Conservation (phyloP, 2,329 filamentous ascomycete species). For the Ophiobolus disseminans region DNA sequence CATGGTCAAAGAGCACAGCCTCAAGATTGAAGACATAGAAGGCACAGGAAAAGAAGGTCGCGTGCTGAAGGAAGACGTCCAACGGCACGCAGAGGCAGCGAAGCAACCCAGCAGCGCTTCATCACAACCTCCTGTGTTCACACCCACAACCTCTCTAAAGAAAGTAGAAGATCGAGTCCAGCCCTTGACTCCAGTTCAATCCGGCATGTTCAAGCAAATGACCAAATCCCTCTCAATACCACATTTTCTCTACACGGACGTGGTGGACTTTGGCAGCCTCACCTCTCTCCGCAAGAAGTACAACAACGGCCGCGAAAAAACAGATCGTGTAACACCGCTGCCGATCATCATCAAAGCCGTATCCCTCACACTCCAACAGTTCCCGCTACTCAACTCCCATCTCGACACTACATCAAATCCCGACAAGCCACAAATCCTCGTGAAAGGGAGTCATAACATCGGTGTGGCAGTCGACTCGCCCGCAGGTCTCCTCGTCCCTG, state of each 20-base stretch:
- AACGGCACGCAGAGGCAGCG: conserved; percentile 46
- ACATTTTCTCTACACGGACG: conserved; percentile 94
- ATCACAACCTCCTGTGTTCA: conserved; percentile 41
- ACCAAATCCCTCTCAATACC: conserved; percentile 89
- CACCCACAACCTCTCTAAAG: conserved; percentile 13
- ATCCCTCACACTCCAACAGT: conserved; percentile 80
- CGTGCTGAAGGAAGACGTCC: conserved; percentile 90
- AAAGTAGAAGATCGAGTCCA: conserved; percentile 68
- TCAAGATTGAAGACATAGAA: conserved; percentile 78
- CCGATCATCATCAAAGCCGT: conserved; percentile 97
- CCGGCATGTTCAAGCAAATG: conserved; percentile 98
- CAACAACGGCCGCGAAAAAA: conserved; percentile 59
- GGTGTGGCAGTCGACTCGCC: conserved; percentile 96
- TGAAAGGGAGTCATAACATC: conserved; percentile 89
- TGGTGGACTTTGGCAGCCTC: conserved; percentile 81
- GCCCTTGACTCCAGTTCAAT: conserved; percentile 78
- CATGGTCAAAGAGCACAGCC: conserved; percentile 77
- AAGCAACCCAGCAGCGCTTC: conserved; percentile 31
- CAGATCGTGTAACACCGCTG: conserved; percentile 77
- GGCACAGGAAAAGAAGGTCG: conserved; percentile 91
- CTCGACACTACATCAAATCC: conserved; percentile 69
- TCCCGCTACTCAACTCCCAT: conserved; percentile 86
- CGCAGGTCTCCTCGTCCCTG: conserved; percentile 85
- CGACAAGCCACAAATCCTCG: conserved; percentile 75
- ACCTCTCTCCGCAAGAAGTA: conserved; percentile 75